Evolutionary conservation across 257 asterid species (phyloP), one percentile per base, ranked within the genome.

Genomic region (Solanum gandarillasii): DNA sequence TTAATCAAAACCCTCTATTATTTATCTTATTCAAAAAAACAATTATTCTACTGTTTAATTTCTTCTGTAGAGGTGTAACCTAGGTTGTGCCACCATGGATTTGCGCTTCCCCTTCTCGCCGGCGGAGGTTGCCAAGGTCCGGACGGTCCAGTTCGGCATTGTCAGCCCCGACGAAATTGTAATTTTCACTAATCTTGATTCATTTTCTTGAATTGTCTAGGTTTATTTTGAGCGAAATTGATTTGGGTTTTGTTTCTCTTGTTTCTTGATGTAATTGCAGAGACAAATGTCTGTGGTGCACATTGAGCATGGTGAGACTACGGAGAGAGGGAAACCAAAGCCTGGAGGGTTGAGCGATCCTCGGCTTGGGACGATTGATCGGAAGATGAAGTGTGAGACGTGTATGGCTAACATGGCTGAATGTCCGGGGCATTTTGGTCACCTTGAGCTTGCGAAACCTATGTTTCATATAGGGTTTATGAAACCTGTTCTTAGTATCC

Each of bases 341-440:
- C 89, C 94, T 0, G 99, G 98, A 8, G 99, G 99, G 32, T 83
- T 96, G 85, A 96, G 99, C 87, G 99, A 97, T 89, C 95, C 95
- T 23, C 91, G 96, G 18, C 92, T 97, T 27, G 99, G 99, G 87
- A 97, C 99, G 6, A 97, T 97, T 85, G 99, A 97, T 87, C 89
- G 99, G 89, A 97, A 96, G 90, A 90, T 94, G 94, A 97, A 97
- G 93, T 97, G 99, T 34, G 99, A 97, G 90, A 97, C 99, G 13
- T 97, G 99, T 92, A 97, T 96, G 99, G 94, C 98, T 4, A 96
- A 90, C 83, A 97, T 97, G 99, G 99, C 99, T 1, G 99, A 97
- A 90, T 97, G 99, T 76, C 98, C 99, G 7, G 99, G 99, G 39
- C 99, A 97, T 87, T 97, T 97, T 32, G 99, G 99, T 11, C 99